Base-by-base conservation (phyloP, 2,329 filamentous ascomycete species). In the Fusarium verticillioides region DNA sequence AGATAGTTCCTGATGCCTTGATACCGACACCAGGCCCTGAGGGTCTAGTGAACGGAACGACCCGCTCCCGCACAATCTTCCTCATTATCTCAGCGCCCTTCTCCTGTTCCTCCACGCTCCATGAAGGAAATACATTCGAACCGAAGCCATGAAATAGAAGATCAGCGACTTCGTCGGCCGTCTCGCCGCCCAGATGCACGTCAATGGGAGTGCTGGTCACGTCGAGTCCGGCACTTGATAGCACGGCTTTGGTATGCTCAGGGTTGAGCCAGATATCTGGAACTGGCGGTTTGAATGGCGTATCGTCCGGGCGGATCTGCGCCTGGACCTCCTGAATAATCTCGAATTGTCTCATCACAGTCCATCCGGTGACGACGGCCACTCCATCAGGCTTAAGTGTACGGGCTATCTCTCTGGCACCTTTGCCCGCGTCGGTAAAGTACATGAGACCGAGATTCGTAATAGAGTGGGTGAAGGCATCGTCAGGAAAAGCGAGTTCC, bases 281-380 rank as follows among this genome's bases (percentile, higher is more conserved):
- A 0, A 47, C 13, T 7, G 44, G 44, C 2, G 26, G 13, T 1
- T 30, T 47, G 19, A 30, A 47, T 3, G 26, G 26, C 13, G 26
- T 11, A 3, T 30, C 44, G 1, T 30, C 9, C 0, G 26, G 19
- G 4, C 12, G 26, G 13, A 47, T 28, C 26, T 47, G 26, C 12
- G 44, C 26, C 19, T 47, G 19, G 2, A 47, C 12, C 19, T 21
- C 26, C 9, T 47, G 26, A 2, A 47, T 30, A 0, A 47, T 47
- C 44, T 30, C 16, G 19, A 47, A 30, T 15, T 47, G 26, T 2
- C 9, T 19, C 44, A 30, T 30, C 6, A 5, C 3, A 0, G 26
- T 47, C 19, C 44, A 47, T 2, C 44, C 26, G 1, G 44, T 28
- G 4, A 47, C 4, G 0, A 47, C 19, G 1, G 19, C 44, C 1